Base-by-base conservation (phyloP, 2,329 filamentous ascomycete genomes). In the Aspergillus vadensis region DNA sequence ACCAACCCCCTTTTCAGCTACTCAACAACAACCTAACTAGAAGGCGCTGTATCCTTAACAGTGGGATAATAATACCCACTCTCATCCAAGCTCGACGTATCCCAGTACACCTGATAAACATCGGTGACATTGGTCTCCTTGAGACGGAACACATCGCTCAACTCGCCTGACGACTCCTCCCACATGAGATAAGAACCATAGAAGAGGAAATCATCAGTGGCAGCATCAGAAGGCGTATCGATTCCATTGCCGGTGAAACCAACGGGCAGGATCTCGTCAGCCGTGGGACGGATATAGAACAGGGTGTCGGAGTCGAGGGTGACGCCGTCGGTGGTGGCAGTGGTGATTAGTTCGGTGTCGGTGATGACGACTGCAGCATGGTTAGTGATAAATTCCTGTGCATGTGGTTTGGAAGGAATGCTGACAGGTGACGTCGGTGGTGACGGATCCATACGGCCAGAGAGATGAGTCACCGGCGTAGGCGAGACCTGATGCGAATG, bases 141-240 rank as follows among this genome's bases (percentile, higher is more conserved):
- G 39, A 55, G 25, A 9, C 53, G 53, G 53, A 55, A 55, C 8
- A 30, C 30, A 43, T 55, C 53, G 0, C 25, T 15, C 39, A 55
- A 39, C 5, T 43, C 15, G 25, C 53, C 53, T 0, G 53, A 55
- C 3, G 21, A 19, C 39, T 47, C 39, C 17, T 55, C 53, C 53
- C 53, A 55, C 53, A 55, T 55, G n/a, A 55, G 53, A 25, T 44
- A 55, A 4, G 53, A 55, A 4, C 41, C 39, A 36, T 55, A 55
- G 17, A 55, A 55, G 53, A 55, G 5, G 17, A 55, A 55, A 5
- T 5, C 15, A 9, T 44, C 39, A n/a, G 53, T 55, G 9, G 5
- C 53, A 3, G 53, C 53, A 21, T 55, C 53, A 4, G 39, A 32
- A 27, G 41, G 53, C 3, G 53, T 55, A 17, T 32, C 39, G 27